Conservation (phyloP, 345 rosid species). For the Citrus cavaleriei region DNA sequence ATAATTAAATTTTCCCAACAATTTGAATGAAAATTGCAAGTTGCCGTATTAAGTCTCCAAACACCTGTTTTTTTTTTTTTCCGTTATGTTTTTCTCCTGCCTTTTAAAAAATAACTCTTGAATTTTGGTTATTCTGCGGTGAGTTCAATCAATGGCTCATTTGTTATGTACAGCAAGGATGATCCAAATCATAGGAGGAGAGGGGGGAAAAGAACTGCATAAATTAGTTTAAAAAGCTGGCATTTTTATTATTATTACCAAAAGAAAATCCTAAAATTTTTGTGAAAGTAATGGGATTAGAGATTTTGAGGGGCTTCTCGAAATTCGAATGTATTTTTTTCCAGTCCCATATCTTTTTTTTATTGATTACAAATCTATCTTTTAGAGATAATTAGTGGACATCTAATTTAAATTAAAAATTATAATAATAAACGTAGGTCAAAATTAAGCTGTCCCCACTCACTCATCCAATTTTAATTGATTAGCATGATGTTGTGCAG, state of each 20-base stretch:
- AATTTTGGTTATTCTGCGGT: background rate
- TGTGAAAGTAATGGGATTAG: background rate
- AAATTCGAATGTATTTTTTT: background rate
- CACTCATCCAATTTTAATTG: constrained; percentile 13
- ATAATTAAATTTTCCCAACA: background rate
- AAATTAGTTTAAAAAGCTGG: background rate
- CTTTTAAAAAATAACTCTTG: background rate
- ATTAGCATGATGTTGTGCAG: constrained; percentile 29
- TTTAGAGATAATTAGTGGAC: background rate
- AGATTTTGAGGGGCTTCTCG: background rate
- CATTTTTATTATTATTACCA: background rate
- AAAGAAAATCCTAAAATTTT: background rate
- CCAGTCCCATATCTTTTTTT: background rate
- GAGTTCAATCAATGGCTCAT: background rate
- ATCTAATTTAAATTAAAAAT: background rate
- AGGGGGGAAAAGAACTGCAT: background rate
- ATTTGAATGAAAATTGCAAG: background rate
- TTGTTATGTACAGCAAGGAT: background rate
- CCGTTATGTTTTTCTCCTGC: too few relatives aligned
- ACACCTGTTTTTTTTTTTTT: background rate
- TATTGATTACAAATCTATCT: background rate
- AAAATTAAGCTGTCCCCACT: constrained; percentile 14
- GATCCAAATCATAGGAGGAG: background rate
- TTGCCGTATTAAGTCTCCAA: background rate
- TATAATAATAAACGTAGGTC: background rate